Percentiles rank a stretch among this genome's conserved stretches.
Conservation (phyloP, 345 rosid genomes). For the Leavenworthia alabamica region DNA sequence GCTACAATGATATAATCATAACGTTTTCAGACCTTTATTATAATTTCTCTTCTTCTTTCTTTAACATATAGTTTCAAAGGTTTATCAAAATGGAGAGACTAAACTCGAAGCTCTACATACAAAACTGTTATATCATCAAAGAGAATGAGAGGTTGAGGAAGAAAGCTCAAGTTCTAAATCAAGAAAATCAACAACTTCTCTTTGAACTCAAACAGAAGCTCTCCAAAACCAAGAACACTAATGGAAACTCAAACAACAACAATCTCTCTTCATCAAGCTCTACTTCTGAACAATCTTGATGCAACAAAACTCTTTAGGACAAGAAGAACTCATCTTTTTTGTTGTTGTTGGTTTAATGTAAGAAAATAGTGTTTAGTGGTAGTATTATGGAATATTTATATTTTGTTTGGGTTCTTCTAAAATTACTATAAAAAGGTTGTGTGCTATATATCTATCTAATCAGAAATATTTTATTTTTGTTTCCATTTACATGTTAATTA, state of each 20-base stretch:
- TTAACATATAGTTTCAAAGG: slow-evolving; percentile 13
- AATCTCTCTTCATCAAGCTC: slow-evolving; percentile 28
- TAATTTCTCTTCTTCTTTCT: not conserved
- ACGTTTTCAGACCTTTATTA: slow-evolving; percentile 3
- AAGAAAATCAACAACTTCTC: slow-evolving; percentile 91
- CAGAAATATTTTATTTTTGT: slow-evolving; percentile 36
- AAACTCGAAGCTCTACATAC: slow-evolving; percentile 81
- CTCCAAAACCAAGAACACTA: slow-evolving; percentile 36
- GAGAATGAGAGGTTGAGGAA: slow-evolving; percentile 90
- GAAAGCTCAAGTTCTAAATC: slow-evolving; percentile 96
- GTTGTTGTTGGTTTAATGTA: not conserved
- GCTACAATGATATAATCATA: slow-evolving; percentile 23
- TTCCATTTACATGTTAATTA: slow-evolving; percentile 42
- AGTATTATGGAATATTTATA: not conserved
- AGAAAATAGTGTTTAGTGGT: slow-evolving; percentile 22
- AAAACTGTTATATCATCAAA: slow-evolving; percentile 80
- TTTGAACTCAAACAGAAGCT: slow-evolving; percentile 79
- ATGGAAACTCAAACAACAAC: slow-evolving; percentile 28
- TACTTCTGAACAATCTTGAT: slow-evolving; percentile 37
- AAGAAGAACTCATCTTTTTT: slow-evolving; percentile 18
- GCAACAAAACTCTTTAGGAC: slow-evolving; percentile 16
- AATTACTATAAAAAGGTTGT: slow-evolving; percentile 40
- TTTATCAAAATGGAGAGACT: slow-evolving; percentile 62
- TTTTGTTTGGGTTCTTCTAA: slow-evolving; percentile 10
- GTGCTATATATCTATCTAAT: slow-evolving; percentile 22